Conservation (phyloP, 495 filamentous ascomycete species). For the Neurospora sp. region DNA sequence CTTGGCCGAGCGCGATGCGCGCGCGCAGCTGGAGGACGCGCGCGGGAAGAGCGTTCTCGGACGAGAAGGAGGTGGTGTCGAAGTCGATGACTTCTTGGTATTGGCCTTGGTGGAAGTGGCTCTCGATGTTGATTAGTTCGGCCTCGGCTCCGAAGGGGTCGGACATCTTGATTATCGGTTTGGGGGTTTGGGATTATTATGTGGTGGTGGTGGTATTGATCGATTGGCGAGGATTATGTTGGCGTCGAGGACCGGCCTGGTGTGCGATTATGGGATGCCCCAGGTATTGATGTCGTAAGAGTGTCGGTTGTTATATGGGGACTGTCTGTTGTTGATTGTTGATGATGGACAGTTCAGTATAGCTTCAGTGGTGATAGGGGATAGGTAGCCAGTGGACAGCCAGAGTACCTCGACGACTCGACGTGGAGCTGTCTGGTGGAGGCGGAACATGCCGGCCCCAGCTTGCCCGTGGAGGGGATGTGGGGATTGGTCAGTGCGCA, state of each 20-base stretch:
- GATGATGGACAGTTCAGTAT: background rate
- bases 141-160: constrained; percentile 94
- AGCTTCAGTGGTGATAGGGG: background rate
- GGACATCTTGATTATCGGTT: constrained; percentile 41
- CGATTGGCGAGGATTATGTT: background rate
- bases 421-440: background rate
- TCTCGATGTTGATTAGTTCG: constrained; percentile 93
- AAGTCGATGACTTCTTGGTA: constrained; percentile 75
- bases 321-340: background rate
- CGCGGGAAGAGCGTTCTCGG: constrained; percentile 68
- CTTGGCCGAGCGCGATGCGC: constrained; percentile 66
- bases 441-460: background rate
- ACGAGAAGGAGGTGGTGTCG: constrained; percentile 62
- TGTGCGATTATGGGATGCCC: background rate
- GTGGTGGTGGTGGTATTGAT: background rate
- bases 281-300: background rate
- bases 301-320: background rate
- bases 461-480: background rate
- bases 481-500: background rate
- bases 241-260: background rate
- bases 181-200: background rate
- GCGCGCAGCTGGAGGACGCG: constrained; percentile 72
- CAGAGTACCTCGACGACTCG: background rate
- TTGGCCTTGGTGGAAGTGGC: constrained; percentile 87
- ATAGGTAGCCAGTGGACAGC: background rate